Evolutionary conservation across 805 yeast genomes (phyloP).

Genomic region (Limtongia smithiae): DNA sequence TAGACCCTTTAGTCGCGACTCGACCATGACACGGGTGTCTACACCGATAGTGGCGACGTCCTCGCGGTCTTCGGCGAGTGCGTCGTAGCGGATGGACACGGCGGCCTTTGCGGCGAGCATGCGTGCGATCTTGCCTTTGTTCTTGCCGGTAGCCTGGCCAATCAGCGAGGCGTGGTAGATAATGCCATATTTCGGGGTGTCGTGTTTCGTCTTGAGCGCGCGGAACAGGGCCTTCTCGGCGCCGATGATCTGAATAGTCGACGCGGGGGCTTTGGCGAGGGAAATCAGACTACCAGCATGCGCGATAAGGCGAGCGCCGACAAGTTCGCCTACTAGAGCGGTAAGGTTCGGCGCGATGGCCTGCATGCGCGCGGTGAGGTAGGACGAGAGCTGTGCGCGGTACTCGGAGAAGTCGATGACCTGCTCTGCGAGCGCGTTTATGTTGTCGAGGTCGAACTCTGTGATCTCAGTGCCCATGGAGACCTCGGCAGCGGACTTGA

Average conservation of each 20-base stretch:
- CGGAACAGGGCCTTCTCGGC: conserved; percentile 99
- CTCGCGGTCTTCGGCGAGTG: conserved; percentile 93
- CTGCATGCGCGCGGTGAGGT: conserved; percentile 91
- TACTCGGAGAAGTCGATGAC: conserved; percentile 93
- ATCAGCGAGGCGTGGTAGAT: conserved; percentile 94
- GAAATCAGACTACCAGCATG: conserved; percentile 94
- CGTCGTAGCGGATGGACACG: conserved; percentile 93
- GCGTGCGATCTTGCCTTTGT: conserved; percentile 98
- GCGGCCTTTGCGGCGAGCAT: conserved; percentile 98
- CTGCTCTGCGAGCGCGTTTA: conserved; percentile 88
- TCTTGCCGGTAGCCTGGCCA: conserved; percentile 97
- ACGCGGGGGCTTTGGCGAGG: conserved; percentile 97
- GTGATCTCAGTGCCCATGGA: conserved; percentile 99
- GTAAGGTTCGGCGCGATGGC: conserved; percentile 98
- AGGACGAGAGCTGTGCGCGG: conserved; percentile 92
- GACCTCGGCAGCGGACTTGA: conserved; percentile 95
- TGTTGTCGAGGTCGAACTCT: conserved; percentile 80
- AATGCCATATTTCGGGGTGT: conserved; percentile 97
- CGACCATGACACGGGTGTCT: conserved; percentile 88
- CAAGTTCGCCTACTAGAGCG: conserved; percentile 92
- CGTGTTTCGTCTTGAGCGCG: conserved; percentile 97
- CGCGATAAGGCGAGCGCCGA: conserved; percentile 96
- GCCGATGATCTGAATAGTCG: conserved; percentile 96
- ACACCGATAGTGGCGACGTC: conserved; percentile 93
- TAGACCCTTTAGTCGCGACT: conserved; percentile 85